phyloP scores from a whole-genome alignment of 163 green algal genomes.

The Picocystis sp. region DNA sequence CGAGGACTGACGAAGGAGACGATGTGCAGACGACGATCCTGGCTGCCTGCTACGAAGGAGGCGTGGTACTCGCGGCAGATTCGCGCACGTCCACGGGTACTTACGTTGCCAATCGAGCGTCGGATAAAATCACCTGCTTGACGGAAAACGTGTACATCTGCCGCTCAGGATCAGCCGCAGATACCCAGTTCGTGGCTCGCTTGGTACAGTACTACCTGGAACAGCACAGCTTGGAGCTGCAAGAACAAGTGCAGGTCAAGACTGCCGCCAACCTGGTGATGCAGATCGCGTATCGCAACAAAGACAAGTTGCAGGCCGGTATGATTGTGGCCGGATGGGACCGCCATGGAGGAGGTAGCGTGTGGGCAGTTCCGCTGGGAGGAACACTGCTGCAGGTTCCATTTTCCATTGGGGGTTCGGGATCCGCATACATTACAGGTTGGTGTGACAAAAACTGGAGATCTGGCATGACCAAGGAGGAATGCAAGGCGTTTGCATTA shows the following conservation, averaged over 20 bases:
- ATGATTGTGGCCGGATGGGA: constrained; percentile 75
- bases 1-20: too few species aligned
- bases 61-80: constrained; percentile 84
- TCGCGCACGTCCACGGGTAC: constrained; percentile 71
- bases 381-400: constrained; percentile 53
- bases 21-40: constrained; percentile 74
- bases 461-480: constrained; percentile 54
- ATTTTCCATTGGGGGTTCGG: constrained; percentile 51
- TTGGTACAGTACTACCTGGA: constrained; percentile 25
- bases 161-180: constrained; percentile 18
- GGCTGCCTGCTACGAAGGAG: constrained; percentile 57
- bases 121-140: constrained; percentile 84
- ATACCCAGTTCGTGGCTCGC: constrained; percentile 22
- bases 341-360: constrained; percentile 30
- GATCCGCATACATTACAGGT: constrained; percentile 56
- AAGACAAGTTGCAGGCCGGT: constrained; percentile 49
- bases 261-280: constrained; percentile 27
- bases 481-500: constrained; percentile 43
- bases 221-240: constrained; percentile 21
- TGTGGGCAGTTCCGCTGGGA: constrained; percentile 58
- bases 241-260: constrained; percentile 13
- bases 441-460: constrained; percentile 47
- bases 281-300: constrained; percentile 52
- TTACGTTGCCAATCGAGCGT: constrained; percentile 85
- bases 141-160: constrained; percentile 52